Percentiles rank a stretch among this genome's conserved stretches.
Conservation (phyloP, 805 yeast genomes). For the Starmerella riodocensis region DNA sequence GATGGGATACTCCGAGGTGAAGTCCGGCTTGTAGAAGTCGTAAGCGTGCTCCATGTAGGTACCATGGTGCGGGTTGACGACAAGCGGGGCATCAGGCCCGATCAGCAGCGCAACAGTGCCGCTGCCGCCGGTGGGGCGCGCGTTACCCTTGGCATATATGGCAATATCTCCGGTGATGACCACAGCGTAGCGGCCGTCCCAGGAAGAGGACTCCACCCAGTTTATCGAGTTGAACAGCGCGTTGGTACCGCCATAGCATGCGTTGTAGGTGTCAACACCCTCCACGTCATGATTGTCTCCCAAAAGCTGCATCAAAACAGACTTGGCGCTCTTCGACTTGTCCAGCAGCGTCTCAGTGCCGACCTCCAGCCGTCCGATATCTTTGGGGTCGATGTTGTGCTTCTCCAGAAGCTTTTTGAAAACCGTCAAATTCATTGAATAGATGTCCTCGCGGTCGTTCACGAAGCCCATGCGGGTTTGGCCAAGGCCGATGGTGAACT, state of each 20-base stretch:
- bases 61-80: constrained; percentile 79
- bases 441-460: constrained; percentile 93
- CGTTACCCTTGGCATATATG: constrained; percentile 90
- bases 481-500: constrained; percentile 96
- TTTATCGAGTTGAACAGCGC: constrained; percentile 87
- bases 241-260: constrained; percentile 97
- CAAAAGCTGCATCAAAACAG: constrained; percentile 87
- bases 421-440: constrained; percentile 87
- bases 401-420: constrained; percentile 61
- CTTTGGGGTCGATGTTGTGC: constrained; percentile 66
- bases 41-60: constrained; percentile 93
- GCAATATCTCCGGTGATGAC: constrained; percentile 98
- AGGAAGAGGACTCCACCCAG: constrained; percentile 90
- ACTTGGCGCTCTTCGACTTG: constrained; percentile 91
- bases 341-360: constrained; percentile 96
- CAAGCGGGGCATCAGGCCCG: constrained; percentile 97
- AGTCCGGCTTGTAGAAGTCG: constrained; percentile 94
- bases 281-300: constrained; percentile 82
- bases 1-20: constrained; percentile 88
- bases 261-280: constrained; percentile 91
- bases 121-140: constrained; percentile 99
- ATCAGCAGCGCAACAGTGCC: constrained; percentile 89
- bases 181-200: constrained; percentile 98
- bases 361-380: constrained; percentile 89
- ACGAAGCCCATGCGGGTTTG: constrained; percentile 97